phyloP scores from a whole-genome alignment of 139 green algal species.

The Yamagishiella unicocca region DNA sequence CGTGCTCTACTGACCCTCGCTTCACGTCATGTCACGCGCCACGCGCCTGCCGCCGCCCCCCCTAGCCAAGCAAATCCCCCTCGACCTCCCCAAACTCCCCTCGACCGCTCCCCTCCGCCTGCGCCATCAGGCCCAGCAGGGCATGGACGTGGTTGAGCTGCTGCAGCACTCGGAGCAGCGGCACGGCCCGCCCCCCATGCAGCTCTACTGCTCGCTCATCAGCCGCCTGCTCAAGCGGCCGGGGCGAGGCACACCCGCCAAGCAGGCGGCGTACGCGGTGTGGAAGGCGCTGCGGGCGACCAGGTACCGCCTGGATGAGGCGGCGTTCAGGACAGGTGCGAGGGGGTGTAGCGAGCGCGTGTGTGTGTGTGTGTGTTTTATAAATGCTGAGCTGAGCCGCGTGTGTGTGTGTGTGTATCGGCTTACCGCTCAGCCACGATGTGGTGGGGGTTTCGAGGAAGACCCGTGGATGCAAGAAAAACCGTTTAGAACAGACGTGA shows the following conservation, averaged over 20 bases:
- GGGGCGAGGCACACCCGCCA: conserved; percentile 19
- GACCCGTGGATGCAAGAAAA: too few species aligned
- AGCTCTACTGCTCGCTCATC: conserved; percentile 59
- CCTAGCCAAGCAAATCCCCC: too few species aligned
- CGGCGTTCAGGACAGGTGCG: conserved; percentile 63
- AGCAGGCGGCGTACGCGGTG: conserved; percentile 12
- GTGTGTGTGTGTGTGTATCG: too few species aligned
- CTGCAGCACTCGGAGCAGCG: conserved; percentile 57
- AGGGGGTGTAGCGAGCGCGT: background rate
- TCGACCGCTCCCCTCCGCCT: background rate
- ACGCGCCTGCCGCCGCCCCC: too few species aligned
- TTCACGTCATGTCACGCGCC: too few species aligned
- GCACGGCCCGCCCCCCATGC: conserved; percentile 5
- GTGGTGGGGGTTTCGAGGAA: too few species aligned
- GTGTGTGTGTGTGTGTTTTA: too few species aligned
- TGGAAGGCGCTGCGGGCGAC: conserved; percentile 53
- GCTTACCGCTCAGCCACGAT: too few species aligned
- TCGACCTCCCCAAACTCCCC: background rate
- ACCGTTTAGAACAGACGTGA: too few species aligned
- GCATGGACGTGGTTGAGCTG: conserved; percentile 49
- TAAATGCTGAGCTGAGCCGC: too few species aligned
- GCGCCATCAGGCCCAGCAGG: conserved; percentile 45
- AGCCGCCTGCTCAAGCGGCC: conserved; percentile 60
- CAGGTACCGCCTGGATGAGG: conserved; percentile 56
- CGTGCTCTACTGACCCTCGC: too few species aligned